phyloP scores from a whole-genome alignment of 495 filamentous ascomycete genomes.

The Penicillium subrubescens region DNA sequence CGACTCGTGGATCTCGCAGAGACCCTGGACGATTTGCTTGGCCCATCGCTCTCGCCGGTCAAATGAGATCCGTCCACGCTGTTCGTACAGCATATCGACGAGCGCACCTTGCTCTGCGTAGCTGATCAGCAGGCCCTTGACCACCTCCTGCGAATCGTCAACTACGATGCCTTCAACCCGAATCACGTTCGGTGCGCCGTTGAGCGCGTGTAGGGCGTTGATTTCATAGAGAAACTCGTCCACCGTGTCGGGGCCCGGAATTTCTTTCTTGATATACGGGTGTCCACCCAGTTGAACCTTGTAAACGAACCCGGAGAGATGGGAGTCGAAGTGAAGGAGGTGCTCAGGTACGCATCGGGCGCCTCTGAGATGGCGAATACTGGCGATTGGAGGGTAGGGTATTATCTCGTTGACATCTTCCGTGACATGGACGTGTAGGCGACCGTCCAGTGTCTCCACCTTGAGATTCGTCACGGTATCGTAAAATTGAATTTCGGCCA shows the following conservation, averaged over 20 bases:
- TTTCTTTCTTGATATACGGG: constrained; percentile 94
- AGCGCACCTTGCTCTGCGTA: constrained; percentile 87
- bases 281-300: constrained; percentile 73
- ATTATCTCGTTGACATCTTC: constrained; percentile 97
- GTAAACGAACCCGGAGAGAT: constrained; percentile 97
- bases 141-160: constrained; percentile 69
- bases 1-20: constrained; percentile 91
- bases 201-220: constrained; percentile 84
- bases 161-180: constrained; percentile 87
- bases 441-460: constrained; percentile 83
- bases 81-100: constrained; percentile 88
- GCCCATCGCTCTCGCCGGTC: constrained; percentile 84
- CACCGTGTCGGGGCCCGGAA: constrained; percentile 92
- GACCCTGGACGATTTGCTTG: constrained; percentile 83
- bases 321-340: constrained; percentile 80
- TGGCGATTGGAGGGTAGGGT: constrained; percentile 73
- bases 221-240: constrained; percentile 98
- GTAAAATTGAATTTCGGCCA: constrained; percentile 92
- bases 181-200: constrained; percentile 75
- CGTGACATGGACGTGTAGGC: constrained; percentile 96
- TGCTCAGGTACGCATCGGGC: constrained; percentile 65
- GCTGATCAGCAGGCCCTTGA: constrained; percentile 90
- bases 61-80: constrained; percentile 67
- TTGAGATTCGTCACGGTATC: constrained; percentile 95
- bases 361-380: constrained; percentile 75